A percentile compares a stretch with the other conserved stretches of the same genome.
Conservation (phyloP, 2,329 filamentous ascomycete species). For the Hypoxylon sp. region DNA sequence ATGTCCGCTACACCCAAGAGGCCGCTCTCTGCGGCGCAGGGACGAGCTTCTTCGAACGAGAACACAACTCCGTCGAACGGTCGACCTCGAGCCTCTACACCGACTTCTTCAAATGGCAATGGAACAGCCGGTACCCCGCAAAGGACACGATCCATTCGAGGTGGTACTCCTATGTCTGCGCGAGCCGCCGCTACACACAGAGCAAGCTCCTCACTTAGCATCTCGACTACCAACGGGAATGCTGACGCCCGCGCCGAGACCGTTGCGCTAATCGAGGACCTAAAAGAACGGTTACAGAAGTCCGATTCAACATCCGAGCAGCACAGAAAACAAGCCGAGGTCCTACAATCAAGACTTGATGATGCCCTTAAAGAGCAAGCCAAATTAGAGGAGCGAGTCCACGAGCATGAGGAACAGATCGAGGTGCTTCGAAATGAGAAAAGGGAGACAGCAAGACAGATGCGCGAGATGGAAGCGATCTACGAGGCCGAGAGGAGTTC, state of each 20-base stretch:
- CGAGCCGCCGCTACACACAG: conserved; percentile 74
- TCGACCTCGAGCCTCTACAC: conserved; percentile 58
- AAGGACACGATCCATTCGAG: conserved; percentile 72
- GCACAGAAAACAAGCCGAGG: conserved; percentile 82
- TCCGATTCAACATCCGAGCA: conserved; percentile 81
- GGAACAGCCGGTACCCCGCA: conserved; percentile 52
- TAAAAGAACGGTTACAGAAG: conserved; percentile 82
- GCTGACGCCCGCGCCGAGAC: conserved; percentile 82
- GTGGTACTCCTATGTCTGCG: conserved; percentile 74
- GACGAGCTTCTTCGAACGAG: conserved; percentile 55
- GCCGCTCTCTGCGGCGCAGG: conserved; percentile 58
- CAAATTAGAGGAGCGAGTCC: conserved; percentile 85
- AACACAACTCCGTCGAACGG: conserved; percentile 52
- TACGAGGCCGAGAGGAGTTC: conserved; percentile 90
- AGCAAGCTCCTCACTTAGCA: conserved; percentile 57
- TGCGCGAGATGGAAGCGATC: conserved; percentile 89
- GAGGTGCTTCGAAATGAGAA: conserved; percentile 85
- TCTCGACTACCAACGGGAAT: conserved; percentile 60
- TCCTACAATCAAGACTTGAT: conserved; percentile 85
- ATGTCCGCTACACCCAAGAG: conserved; percentile 65
- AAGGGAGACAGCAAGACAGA: conserved; percentile 81
- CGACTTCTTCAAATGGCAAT: conserved; percentile 54
- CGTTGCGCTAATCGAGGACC: conserved; percentile 79
- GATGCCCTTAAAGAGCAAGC: conserved; percentile 84
- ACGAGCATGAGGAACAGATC: conserved; percentile 85